phyloP scores from a whole-genome alignment of 495 filamentous ascomycete species.

The Geoglossum glabrum region DNA sequence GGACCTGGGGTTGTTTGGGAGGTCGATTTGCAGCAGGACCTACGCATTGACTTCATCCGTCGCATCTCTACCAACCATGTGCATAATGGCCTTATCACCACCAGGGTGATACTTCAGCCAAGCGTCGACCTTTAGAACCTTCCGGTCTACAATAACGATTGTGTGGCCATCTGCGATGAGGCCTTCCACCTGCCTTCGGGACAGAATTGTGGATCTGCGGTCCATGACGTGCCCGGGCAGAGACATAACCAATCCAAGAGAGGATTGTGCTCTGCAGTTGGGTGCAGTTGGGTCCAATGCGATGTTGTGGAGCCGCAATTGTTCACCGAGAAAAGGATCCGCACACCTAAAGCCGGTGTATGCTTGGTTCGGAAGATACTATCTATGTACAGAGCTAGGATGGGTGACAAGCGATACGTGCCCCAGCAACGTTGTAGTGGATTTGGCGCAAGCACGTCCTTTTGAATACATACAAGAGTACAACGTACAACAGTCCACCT shows the following conservation, averaged over 20 bases:
- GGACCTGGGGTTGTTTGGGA: neutral
- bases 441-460: too few relatives aligned
- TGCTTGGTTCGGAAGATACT: too few relatives aligned
- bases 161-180: conserved; percentile 71
- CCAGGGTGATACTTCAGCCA: conserved; percentile 85
- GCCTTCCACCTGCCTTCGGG: conserved; percentile 62
- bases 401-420: too few relatives aligned
- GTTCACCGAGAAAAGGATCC: neutral
- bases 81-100: conserved; percentile 75
- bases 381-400: too few relatives aligned
- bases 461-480: too few relatives aligned
- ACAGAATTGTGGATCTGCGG: conserved; percentile 5
- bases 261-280: neutral
- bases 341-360: too few relatives aligned
- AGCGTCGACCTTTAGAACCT: conserved; percentile 70
- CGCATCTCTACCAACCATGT: conserved; percentile 93
- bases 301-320: neutral
- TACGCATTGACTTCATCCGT: conserved; percentile 90
- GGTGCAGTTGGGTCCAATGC: neutral
- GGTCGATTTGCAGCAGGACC: conserved; percentile 18
- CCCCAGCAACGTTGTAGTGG: too few relatives aligned
- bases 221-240: neutral
- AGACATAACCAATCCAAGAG: too few relatives aligned
- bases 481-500: too few relatives aligned
- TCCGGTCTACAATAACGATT: conserved; percentile 60